Evolutionary conservation across 2,329 filamentous ascomycete species (phyloP), one percentile per base, ranked within the genome.

Genomic region (Knufia petricola): DNA sequence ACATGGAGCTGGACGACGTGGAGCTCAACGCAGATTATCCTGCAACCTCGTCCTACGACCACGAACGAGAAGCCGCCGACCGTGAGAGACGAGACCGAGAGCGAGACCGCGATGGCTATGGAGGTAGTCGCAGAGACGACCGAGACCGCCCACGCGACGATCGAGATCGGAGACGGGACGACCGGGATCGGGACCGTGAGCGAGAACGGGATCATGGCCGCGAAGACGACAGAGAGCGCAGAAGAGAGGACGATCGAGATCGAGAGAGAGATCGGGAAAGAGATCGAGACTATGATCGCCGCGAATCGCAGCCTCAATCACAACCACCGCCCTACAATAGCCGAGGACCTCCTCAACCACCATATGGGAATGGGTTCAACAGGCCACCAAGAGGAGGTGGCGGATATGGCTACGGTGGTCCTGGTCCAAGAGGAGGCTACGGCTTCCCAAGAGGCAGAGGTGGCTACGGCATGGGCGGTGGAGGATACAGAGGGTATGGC

Each of bases 371-470:
- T 20, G 56, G 56, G 3, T 55, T 58, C 15, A 52, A 52, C 28
- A 41, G 40, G 13, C 36, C 36, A 24, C 48, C 49, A 39, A 43
- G 36, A 12, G 15, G 28, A 15, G 32, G 37, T 20, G 34, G 54
- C 20, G 43, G 43, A 8, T 54, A 46, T 36, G 51, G 48, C 41
- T 38, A 47, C 10, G 42, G 48, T 24, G 52, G 49, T 2, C 38
- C 47, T 19, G 52, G 49, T 2, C 38, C 47, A 42, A 53, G 50
- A 50, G 80, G 72, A 79, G 81, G 48, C 73, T 69, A 66, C 79
- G 77, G 58, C 68, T 72, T 67, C 79, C 80, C 52, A 79, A 61
- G 57, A 78, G 76, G 31, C 76, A 77, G 6, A 70, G 64, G 64
- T 80, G 77, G 36, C 71, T 66, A 62, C 65, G 76, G 50, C 19